Evolutionary conservation across 2,329 filamentous ascomycete species (phyloP).

Genomic region (Seiridium unicorne): DNA sequence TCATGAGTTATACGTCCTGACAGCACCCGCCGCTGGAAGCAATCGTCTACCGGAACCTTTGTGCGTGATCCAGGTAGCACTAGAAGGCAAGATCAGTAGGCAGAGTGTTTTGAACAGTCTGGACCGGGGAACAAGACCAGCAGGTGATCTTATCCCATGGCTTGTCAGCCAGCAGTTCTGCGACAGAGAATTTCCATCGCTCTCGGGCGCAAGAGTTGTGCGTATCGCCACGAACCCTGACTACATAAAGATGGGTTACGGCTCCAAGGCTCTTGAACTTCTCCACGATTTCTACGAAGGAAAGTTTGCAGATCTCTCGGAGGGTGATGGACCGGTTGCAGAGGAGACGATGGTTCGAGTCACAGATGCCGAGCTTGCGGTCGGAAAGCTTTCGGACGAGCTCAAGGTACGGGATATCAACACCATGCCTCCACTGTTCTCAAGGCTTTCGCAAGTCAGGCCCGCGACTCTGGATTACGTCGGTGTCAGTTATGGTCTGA

Average conservation of each 20-base stretch:
- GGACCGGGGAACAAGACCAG: constrained; percentile 82
- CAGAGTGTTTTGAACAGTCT: constrained; percentile 89
- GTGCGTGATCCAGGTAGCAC: constrained; percentile 88
- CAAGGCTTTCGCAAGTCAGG: constrained; percentile 79
- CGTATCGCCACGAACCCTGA: constrained; percentile 96
- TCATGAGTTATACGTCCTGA: constrained; percentile 92
- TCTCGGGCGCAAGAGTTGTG: constrained; percentile 89
- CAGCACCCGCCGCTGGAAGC: constrained; percentile 77
- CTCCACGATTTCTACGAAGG: constrained; percentile 92
- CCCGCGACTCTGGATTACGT: constrained; percentile 85
- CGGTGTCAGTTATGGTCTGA: constrained; percentile 93
- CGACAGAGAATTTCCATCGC: constrained; percentile 89
- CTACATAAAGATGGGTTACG: constrained; percentile 90
- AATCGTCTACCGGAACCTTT: constrained; percentile 86
- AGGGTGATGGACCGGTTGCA: constrained; percentile 56
- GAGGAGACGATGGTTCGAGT: constrained; percentile 72
- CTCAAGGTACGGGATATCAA: constrained; percentile 87
- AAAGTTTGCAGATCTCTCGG: constrained; percentile 81
- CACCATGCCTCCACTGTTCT: constrained; percentile 90
- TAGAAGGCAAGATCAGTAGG: constrained; percentile 92
- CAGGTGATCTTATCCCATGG: constrained; percentile 91
- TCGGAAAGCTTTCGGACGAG: constrained; percentile 75
- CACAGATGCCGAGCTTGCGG: constrained; percentile 78
- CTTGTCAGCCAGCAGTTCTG: constrained; percentile 97
- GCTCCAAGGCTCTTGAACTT: constrained; percentile 81